Conservation (phyloP, 1,284 basidiomycete species). For the Agroathelia rolfsii region DNA sequence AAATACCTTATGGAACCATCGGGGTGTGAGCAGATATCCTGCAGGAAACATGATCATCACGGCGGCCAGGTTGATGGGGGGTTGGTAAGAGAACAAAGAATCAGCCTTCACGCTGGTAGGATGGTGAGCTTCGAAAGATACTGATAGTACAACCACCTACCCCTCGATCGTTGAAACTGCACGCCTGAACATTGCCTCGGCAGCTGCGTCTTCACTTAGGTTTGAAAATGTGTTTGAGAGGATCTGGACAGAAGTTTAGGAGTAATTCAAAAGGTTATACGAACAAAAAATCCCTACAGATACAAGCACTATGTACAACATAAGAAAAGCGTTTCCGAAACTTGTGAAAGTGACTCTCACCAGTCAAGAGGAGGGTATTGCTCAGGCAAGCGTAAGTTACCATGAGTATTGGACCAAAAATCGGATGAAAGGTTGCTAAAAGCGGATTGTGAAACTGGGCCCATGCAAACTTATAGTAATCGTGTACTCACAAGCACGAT, state of each 20-base stretch:
- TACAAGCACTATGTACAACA: slow-evolving; percentile 49
- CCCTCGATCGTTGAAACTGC: slow-evolving; percentile 88
- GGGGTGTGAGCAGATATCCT: slow-evolving; percentile 64
- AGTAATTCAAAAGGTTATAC: slow-evolving; percentile 4
- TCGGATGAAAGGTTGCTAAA: slow-evolving; percentile 64
- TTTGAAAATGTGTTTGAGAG: slow-evolving; percentile 88
- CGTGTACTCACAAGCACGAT: slow-evolving; percentile 65
- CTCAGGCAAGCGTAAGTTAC: slow-evolving; percentile 80
- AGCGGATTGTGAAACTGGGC: slow-evolving; percentile 2
- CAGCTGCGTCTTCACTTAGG: slow-evolving; percentile 85
- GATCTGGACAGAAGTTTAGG: slow-evolving; percentile 45
- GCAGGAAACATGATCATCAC: slow-evolving; percentile 76
- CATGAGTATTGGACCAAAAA: slow-evolving; percentile 84
- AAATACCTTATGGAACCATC: slow-evolving; percentile 78
- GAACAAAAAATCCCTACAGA: slow-evolving; percentile 41
- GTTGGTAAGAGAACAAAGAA: slow-evolving; percentile 87
- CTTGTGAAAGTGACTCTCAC: slow-evolving; percentile 27
- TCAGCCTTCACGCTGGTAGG: slow-evolving; percentile 68
- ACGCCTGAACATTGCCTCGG: slow-evolving; percentile 89
- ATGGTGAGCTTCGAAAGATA: slow-evolving; percentile 18
- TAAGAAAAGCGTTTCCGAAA: slow-evolving; percentile 4
- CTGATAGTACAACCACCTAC: slow-evolving; percentile 25
- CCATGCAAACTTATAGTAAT: slow-evolving; percentile 2
- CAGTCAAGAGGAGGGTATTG: slow-evolving; percentile 78
- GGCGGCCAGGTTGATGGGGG: slow-evolving; percentile 81